Base-by-base conservation (phyloP, 2,329 filamentous ascomycete genomes). In the Graphilbum fragrans region DNA sequence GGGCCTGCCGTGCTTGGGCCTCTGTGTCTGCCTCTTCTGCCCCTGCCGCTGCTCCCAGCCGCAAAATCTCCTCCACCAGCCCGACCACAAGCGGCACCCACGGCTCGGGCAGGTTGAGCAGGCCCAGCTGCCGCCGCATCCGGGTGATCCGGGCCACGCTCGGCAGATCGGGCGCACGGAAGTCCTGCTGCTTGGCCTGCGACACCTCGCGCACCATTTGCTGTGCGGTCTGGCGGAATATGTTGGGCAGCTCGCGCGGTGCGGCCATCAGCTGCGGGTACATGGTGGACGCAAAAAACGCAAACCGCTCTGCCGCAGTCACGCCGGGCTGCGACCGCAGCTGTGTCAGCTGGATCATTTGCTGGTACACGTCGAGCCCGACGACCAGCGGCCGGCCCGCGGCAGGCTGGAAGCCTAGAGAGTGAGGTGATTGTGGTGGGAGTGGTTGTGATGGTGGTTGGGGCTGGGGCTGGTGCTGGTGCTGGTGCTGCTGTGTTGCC, bases 81-180 rank as follows among this genome's bases (percentile, higher is more conserved):
- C 54, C 48, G 23, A 61, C 50, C 8, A 62, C 53, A 10, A 65
- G 50, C 12, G 34, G 41, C 21, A 49, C 45, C 63, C 63, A 67
- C 16, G 50, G 46, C 19, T 44, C 38, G 2, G 59, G 56, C 19
- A 49, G 47, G n/a, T 50, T 49, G 27, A 66, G 45, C 10, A 58
- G 48, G 35, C 52, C 56, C 7, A 63, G 49, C 39, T 63, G 57
- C 14, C 56, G 50, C 39, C 58, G 57, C 23, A 58, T 45, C 39
- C 58, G 54, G 23, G 58, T 62, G 36, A 65, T 61, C 14, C 59
- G 56, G 23, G 60, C 51, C n/a, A 62, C 55, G 19, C 55, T 52
- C 5, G 64, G 64, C 35, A 67, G 53, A 3, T 45, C 42, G 16
- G 47, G 40, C 3, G 51, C 49, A 11, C 51, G 45, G 29, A 59